phyloP scores from a whole-genome alignment of 352 stramenopile species.

The Phytophthora pisi region DNA sequence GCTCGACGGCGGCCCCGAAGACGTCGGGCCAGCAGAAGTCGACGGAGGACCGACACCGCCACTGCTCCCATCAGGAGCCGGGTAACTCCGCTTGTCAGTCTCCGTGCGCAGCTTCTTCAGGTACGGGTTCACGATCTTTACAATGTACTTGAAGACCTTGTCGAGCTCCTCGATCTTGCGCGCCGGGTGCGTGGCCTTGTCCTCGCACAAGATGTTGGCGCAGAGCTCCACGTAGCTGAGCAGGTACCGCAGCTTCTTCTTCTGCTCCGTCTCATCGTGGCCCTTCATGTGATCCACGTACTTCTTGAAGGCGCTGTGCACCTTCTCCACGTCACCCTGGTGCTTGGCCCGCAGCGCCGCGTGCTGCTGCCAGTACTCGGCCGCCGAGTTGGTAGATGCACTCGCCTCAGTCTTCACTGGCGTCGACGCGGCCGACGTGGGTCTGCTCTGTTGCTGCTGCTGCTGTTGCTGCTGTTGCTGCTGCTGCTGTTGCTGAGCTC shows the following conservation, averaged over 20 bases:
- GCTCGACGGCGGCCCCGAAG: slow-evolving; percentile 14
- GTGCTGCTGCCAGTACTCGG: slow-evolving; percentile 84
- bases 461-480: not conserved
- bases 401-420: slow-evolving; percentile 34
- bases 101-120: slow-evolving; percentile 87
- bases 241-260: slow-evolving; percentile 87
- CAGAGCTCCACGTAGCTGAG: slow-evolving; percentile 87
- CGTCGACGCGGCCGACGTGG: slow-evolving; percentile 16
- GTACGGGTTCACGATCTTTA: slow-evolving; percentile 89
- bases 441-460: slow-evolving; percentile 22
- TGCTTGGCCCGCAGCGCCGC: slow-evolving; percentile 78
- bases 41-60: slow-evolving; percentile 16
- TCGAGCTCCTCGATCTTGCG: slow-evolving; percentile 84
- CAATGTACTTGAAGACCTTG: slow-evolving; percentile 91
- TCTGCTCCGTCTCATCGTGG: slow-evolving; percentile 87
- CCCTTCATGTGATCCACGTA: slow-evolving; percentile 91
- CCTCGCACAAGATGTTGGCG: slow-evolving; percentile 76
- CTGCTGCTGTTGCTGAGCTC: slow-evolving; percentile 28
- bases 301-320: slow-evolving; percentile 89
- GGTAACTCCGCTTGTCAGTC: slow-evolving; percentile 73
- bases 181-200: slow-evolving; percentile 70
- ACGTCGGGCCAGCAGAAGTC: slow-evolving; percentile 17
- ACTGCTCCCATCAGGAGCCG: slow-evolving; percentile 20
- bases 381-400: slow-evolving; percentile 46
- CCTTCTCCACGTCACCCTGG: slow-evolving; percentile 81